Evolutionary conservation across 495 filamentous ascomycete species (phyloP), one percentile per base, ranked within the genome.

Genomic region (Aspergillus affinis): DNA sequence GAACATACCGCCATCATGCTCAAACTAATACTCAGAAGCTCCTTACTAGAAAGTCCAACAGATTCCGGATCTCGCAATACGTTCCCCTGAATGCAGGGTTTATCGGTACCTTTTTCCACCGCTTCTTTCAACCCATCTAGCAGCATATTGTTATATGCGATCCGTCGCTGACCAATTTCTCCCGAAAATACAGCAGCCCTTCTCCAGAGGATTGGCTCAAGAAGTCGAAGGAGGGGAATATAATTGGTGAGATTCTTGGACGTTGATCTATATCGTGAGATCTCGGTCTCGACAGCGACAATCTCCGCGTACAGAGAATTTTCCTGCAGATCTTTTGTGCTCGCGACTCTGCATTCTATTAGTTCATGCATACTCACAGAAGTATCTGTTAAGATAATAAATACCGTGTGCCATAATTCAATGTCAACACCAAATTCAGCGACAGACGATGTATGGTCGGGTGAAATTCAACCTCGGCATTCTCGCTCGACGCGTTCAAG

Each of bases 211-310:
- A 13, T 69, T 55, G 48, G 78, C 10, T 72, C 30, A 79, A 62
- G 49, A 77, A 82, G 0, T 60, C 80, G 68, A 2, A 83, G 63
- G 0, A 70, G 36, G 0, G 80, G 80, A 13, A 83, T 72, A 49
- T 81, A 83, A 51, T 83, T 78, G 51, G 81, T 78, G 21, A 75
- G 68, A 55, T 83, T 83, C 55, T 78, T 74, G 0, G 74, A 75
- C 2, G 79, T 75, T 53, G 72, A 76, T 17, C 80, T 73, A 1
- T 82, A 65, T 2, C 79, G 68, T 1, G 70, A 75, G 17, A 81
- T 81, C 10, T 75, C 74, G 3, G 70, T 76, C 17, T 78, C 79
- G 18, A 81, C 79, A n/a, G 78, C 53, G 6, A 79, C 69, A 32
- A 83, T 80, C 58, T 83, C 78, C 8, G 72, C 72, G 1, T 81